Percentiles rank a stretch among this genome's conserved stretches.
Conservation (phyloP, 352 stramenopile species). For the Pythium insidiosum region DNA sequence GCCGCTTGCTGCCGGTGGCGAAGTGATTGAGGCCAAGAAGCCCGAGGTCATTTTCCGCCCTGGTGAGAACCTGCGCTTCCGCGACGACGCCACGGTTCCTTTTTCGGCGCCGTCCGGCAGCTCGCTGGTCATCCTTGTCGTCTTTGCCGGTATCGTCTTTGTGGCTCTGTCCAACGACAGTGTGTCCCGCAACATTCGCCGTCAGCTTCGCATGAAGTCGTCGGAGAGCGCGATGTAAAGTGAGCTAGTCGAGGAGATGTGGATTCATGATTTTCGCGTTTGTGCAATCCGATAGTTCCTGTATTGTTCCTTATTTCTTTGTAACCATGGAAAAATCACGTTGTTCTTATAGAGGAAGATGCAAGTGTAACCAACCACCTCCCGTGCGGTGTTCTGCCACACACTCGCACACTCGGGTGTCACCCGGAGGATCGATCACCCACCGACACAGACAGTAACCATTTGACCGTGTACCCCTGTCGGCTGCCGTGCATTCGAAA, state of each 20-base stretch:
- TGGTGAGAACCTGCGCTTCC: conserved; percentile 21
- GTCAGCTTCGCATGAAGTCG: conserved; percentile 30
- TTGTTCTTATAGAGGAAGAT: conserved; percentile 20
- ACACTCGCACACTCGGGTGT: neutral
- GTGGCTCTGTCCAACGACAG: conserved; percentile 64
- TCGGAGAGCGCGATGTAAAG: conserved; percentile 22
- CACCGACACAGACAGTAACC: neutral
- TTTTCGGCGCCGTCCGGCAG: conserved; percentile 17
- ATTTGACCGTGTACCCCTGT: conserved; percentile 12
- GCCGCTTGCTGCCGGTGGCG: too few species aligned
- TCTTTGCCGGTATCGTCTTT: conserved; percentile 48
- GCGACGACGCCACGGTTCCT: conserved; percentile 30
- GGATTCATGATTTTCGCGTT: neutral
- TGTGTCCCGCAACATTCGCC: conserved; percentile 43
- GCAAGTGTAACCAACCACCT: conserved; percentile 23
- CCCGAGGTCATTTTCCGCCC: too few species aligned
- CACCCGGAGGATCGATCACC: neutral
- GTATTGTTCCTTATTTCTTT: too few species aligned
- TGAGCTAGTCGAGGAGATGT: too few species aligned
- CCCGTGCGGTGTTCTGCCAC: neutral
- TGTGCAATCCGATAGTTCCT: neutral
- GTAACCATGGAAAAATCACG: too few species aligned
- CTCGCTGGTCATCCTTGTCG: conserved; percentile 41
- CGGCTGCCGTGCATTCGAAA: conserved; percentile 10
- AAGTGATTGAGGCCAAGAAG: too few species aligned